Percentiles rank a stretch among this genome's conserved stretches.
These are phyloP conservation scores for Kwoniella bestiolae DNA, from an alignment of 768 basidiomycete species.

Conservation along the genomic window DNA sequence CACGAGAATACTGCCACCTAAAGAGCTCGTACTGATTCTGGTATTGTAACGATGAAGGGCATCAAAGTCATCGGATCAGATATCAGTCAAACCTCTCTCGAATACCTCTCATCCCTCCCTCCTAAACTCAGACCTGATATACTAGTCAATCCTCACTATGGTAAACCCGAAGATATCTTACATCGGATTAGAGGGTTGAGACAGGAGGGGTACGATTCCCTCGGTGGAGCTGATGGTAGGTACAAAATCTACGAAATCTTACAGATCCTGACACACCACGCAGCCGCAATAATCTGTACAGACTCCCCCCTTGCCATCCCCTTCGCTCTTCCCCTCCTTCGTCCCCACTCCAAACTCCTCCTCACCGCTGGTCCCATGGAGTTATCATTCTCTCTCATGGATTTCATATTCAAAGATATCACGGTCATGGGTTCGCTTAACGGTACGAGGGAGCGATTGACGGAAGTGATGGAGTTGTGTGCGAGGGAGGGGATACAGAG, in stretches of 20 bases:
- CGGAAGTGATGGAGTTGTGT: neutral
- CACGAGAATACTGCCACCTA: too few species aligned
- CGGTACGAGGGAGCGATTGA: neutral
- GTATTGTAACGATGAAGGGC: too few species aligned
- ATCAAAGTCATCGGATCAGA: neutral
- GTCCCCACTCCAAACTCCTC: neutral
- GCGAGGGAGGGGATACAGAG: neutral
- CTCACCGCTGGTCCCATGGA: constrained; percentile 3
- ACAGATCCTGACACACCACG: too few species aligned
- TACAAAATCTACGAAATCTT: too few species aligned
- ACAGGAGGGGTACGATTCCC: neutral
- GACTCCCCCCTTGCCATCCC: neutral
- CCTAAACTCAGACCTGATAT: neutral
- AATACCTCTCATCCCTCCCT: neutral
- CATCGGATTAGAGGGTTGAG: neutral
- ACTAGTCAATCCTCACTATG: neutral
- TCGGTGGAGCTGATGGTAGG: constrained; percentile 1
- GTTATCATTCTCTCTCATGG: neutral
- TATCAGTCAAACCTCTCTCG: neutral
- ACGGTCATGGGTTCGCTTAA: neutral
- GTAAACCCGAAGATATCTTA: neutral
- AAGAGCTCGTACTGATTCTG: too few species aligned
- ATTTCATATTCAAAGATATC: constrained; percentile 4
- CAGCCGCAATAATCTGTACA: neutral
- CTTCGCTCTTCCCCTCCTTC: neutral